Evolutionary conservation across 2,329 filamentous ascomycete species (phyloP), one percentile per base, ranked within the genome.

Genomic region (Niveomyces coronatus): DNA sequence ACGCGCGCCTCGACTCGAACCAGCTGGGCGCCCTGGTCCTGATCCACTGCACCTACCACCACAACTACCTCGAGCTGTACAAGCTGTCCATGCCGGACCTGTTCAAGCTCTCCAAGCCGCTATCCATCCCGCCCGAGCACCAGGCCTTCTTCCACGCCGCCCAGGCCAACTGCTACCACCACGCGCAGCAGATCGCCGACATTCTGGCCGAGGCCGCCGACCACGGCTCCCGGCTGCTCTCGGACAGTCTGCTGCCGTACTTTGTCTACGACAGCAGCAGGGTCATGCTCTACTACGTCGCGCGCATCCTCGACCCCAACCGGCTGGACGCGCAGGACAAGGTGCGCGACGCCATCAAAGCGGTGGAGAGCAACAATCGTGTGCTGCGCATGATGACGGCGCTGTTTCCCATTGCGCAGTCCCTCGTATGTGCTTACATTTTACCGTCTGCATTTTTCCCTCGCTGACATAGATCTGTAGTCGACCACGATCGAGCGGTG

Each of bases 211-310:
- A 64, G 37, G 58, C 62, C 7, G 57, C 57, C 3, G 56, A 58
- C 26, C 62, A 66, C 43, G 65, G 63, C 11, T 48, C 54, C 5
- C 49, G 58, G 4, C 57, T 63, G 24, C 44, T 68, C 17, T 62
- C 63, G 0, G 65, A 68, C 31, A 64, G 61, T 31, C 50, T 66
- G 48, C 53, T 67, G 20, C 64, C 64, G 1, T 65, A 63, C 13
- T 68, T 67, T 41, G 57, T 62, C 2, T 67, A 66, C 45, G 64
- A 68, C 38, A 67, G 64, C 44, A 66, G 61, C 34, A 56, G 65
- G 4, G 60, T 67, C 26, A 66, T 68, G 60, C 47, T 68, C 1
- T 68, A 68, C 46, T 67, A 67, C 40, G 55, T 66, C n/a, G 64
- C 62, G 4, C 57, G 63, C 13, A 47, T 67, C 6, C 51, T 66